Evolutionary conservation across 345 rosid genomes (phyloP).

Genomic region (Mangifera indica): DNA sequence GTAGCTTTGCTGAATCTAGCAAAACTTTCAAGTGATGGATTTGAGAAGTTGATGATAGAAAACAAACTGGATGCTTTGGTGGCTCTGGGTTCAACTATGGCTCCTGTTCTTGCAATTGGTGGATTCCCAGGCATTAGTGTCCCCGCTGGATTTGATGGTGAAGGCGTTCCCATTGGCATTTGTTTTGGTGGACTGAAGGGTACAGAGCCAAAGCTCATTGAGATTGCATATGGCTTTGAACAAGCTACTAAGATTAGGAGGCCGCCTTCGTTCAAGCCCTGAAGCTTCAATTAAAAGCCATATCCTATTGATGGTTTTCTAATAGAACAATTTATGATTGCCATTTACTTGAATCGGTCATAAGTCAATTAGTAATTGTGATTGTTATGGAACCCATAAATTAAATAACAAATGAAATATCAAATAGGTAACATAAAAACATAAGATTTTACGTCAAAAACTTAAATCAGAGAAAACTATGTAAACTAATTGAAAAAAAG

Average conservation of each 20-base stretch:
- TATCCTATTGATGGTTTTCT: not conserved
- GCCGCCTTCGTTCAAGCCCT: slow-evolving; percentile 27
- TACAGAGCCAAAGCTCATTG: slow-evolving; percentile 37
- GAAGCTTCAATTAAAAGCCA: not conserved
- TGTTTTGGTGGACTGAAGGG: slow-evolving; percentile 41
- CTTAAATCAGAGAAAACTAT: no score
- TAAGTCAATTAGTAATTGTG: not conserved
- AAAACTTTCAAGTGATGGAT: slow-evolving; percentile 26
- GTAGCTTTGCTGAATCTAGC: slow-evolving; percentile 17
- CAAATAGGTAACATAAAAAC: no score
- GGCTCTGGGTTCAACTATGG: not conserved
- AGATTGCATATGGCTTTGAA: slow-evolving; percentile 44
- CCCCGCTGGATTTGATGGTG: slow-evolving; percentile 35
- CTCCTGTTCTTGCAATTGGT: slow-evolving; percentile 34
- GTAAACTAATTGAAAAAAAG: no score
- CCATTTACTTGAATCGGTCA: not conserved
- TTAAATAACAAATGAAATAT: no score
- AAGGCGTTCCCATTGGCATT: slow-evolving; percentile 40
- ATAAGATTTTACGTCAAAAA: no score
- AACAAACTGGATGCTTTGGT: slow-evolving; percentile 39
- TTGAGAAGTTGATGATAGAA: slow-evolving; percentile 31
- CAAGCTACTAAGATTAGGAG: slow-evolving; percentile 31
- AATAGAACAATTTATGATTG: not conserved
- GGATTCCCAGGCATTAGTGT: slow-evolving; percentile 41
- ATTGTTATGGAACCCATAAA: not conserved